Base-by-base conservation (phyloP, 2,329 filamentous ascomycete species). In the Aureobasidium sp. region DNA sequence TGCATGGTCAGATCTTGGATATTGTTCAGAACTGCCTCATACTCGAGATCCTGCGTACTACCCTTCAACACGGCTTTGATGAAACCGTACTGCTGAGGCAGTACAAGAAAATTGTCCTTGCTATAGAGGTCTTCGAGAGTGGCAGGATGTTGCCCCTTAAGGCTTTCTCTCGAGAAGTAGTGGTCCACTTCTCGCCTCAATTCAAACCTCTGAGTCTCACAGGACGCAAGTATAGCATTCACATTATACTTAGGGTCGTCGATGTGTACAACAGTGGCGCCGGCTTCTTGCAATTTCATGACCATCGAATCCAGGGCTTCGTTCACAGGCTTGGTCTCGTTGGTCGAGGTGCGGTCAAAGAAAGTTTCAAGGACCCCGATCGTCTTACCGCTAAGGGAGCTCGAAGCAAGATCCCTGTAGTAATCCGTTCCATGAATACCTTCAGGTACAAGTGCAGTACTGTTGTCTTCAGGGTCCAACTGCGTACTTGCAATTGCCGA, bases 141-240 rank as follows among this genome's bases (percentile, higher is more conserved):
- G 0, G 63, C 63, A 0, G 82, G 80, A 39, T 76, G 78, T 2
- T 68, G 53, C 4, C 81, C 80, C 2, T 64, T 66, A 0, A 81
- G 73, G 26, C 71, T 72, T 1, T 77, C 66, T 1, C 75, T 74
- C 32, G 77, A 73, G 0, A 88, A 78, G 68, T 88, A 88, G 0
- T 70, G 64, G 63, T 86, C 76, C 66, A 87, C 77, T 26, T 73
- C 68, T 67, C 85, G 77, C 17, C 80, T 78, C 69, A 82, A 86
- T 67, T 88, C 86, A 68, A 77, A 85, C 10, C 77, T 77, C 67
- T 89, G 86, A 0, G 84, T 83, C 66, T 88, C 86, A 17, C 83
- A 75, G 0, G 71, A 71, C 2, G 74, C 68, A 5, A 69, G 68
- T 47, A 88, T 78, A 5, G 74, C 70, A 1, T 78, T 78, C 0